These are phyloP conservation scores for Thelonectria rubi DNA, from an alignment of 2,329 filamentous ascomycete genomes.

Conservation along the genomic window DNA sequence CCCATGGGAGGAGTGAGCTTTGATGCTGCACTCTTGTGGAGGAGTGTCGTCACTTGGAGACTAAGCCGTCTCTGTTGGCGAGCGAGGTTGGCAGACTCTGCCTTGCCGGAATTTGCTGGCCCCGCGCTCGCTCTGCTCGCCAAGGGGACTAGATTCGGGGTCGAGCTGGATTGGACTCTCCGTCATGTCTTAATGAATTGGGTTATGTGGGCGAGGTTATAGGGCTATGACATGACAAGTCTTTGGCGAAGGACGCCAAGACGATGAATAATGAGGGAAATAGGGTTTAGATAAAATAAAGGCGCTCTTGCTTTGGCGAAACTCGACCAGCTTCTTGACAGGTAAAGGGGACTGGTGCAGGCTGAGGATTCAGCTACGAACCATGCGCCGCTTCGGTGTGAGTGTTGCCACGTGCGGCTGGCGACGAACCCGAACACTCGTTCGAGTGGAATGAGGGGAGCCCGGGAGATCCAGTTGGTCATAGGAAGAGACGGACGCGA, in stretches of 20 bases:
- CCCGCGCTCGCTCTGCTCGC: background rate
- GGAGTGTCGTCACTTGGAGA: background rate
- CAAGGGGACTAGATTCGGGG: background rate
- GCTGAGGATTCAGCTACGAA: background rate
- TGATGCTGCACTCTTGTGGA: background rate
- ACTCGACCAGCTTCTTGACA: background rate
- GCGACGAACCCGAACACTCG: background rate
- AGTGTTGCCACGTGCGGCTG: background rate
- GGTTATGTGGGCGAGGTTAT: constrained; percentile 3
- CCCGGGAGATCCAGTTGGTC: background rate
- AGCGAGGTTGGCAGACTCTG: background rate
- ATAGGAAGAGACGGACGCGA: background rate
- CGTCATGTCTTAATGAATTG: background rate
- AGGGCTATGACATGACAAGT: background rate
- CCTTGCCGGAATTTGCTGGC: background rate
- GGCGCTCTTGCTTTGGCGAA: constrained; percentile 13
- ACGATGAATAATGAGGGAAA: constrained; percentile 5
- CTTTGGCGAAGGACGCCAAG: background rate
- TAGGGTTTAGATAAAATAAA: constrained; percentile 23
- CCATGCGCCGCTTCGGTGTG: background rate
- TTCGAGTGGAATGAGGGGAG: background rate
- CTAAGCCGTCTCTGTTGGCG: background rate
- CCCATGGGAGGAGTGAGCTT: constrained; percentile 57
- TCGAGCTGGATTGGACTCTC: background rate
- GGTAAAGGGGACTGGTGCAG: background rate